Percentiles rank a stretch among this genome's conserved stretches.
Evolutionary conservation across 1,139 yeast species (phyloP).

Genomic region (Diutina pseudorugosa): DNA sequence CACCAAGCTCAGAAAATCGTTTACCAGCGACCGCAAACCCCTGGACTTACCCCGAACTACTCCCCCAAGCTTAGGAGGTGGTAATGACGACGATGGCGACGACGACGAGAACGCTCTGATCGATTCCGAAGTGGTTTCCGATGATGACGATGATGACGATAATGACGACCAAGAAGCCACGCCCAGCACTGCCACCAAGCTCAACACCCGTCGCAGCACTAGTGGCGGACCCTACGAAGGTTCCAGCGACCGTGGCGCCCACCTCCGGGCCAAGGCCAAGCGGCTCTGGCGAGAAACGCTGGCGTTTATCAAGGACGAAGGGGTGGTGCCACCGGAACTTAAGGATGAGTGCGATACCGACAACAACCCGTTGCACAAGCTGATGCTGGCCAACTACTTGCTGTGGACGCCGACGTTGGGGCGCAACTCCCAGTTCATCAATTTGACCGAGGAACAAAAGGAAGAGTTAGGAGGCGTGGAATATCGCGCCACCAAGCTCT

Average conservation of each 20-base stretch:
- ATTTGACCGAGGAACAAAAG: conserved; percentile 70
- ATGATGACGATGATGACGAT: conserved; percentile 5
- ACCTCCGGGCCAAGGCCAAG: not conserved
- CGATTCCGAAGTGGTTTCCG: not conserved
- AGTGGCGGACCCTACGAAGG: not conserved
- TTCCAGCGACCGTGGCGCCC: not conserved
- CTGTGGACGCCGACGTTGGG: conserved; percentile 93
- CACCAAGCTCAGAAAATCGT: not conserved
- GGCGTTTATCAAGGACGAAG: not conserved
- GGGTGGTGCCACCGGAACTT: not conserved
- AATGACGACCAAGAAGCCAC: conserved; percentile 5
- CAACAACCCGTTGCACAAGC: not conserved
- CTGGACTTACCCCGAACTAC: not conserved
- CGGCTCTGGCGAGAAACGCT: not conserved
- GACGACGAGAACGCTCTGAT: conserved; percentile 12
- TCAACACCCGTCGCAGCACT: not conserved
- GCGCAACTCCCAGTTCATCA: conserved; percentile 87
- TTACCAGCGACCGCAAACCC: conserved; percentile 1
- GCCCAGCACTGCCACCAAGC: conserved; percentile 8
- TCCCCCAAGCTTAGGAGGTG: not conserved
- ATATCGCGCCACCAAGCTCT: conserved; percentile 72
- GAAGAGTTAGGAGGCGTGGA: conserved; percentile 97
- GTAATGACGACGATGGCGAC: conserved; percentile 12
- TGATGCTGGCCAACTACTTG: conserved; percentile 50
- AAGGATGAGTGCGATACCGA: not conserved